Conservation (phyloP, 2,329 filamentous ascomycete genomes). For the Neonectria neomacrospora region DNA sequence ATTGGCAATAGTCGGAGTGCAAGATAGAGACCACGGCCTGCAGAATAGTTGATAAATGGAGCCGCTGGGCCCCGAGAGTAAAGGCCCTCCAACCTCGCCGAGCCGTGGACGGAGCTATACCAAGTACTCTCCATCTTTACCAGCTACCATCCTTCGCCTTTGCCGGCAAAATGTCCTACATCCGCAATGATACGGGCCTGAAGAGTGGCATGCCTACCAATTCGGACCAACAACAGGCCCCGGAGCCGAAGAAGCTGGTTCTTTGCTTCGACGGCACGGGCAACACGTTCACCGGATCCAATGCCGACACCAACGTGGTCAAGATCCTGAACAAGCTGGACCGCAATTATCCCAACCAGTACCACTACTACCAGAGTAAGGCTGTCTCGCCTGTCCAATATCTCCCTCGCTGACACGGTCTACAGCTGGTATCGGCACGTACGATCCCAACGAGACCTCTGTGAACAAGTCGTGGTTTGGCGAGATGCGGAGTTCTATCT, state of each 20-base stretch:
- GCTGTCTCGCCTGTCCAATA: not conserved
- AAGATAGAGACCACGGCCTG: not conserved
- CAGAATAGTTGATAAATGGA: slow-evolving; percentile 4
- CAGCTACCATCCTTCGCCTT: no score
- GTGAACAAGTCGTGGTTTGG: slow-evolving; percentile 53
- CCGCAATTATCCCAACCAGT: slow-evolving; percentile 55
- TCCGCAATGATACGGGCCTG: not conserved
- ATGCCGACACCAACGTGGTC: slow-evolving; percentile 64
- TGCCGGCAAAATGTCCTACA: slow-evolving; percentile 12
- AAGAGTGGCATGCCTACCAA: not conserved
- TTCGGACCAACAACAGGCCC: not conserved
- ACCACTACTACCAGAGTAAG: slow-evolving; percentile 62
- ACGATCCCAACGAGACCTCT: slow-evolving; percentile 56
- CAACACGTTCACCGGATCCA: slow-evolving; percentile 57
- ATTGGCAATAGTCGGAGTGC: not conserved
- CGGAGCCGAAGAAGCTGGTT: slow-evolving; percentile 54
- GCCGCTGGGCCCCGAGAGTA: not conserved
- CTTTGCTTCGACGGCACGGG: slow-evolving; percentile 63
- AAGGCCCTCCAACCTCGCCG: not conserved
- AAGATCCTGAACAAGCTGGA: slow-evolving; percentile 61
- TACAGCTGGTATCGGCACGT: slow-evolving; percentile 61
- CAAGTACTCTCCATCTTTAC: not conserved
- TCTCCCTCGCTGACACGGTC: not conserved
- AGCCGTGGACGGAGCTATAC: not conserved
- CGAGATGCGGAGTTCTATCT: slow-evolving; percentile 50